Evolutionary conservation across 2,329 filamentous ascomycete genomes (phyloP).

Genomic region (Verticillium dahliae): DNA sequence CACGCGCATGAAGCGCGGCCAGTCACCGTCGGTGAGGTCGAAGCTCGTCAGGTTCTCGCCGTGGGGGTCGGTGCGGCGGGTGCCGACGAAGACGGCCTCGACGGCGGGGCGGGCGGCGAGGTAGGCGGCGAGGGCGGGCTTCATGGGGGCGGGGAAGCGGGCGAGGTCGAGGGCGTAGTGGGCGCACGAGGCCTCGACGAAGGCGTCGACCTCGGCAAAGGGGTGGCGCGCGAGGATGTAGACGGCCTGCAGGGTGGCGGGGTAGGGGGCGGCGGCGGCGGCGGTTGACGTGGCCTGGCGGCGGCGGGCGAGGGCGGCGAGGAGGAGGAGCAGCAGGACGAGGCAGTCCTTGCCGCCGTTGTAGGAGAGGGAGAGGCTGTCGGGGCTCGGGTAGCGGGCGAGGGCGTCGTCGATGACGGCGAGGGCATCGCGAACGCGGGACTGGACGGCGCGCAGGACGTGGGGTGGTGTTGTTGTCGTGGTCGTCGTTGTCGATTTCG

Average conservation of each 20-base stretch:
- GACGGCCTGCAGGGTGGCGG: slow-evolving; percentile 62
- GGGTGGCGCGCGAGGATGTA: slow-evolving; percentile 84
- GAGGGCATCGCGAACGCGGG: slow-evolving; percentile 67
- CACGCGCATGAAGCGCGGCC: slow-evolving; percentile 88
- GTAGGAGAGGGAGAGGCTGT: slow-evolving; percentile 83
- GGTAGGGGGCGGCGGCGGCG: slow-evolving; percentile 17
- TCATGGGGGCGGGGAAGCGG: slow-evolving; percentile 74
- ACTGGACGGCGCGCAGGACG: slow-evolving; percentile 59
- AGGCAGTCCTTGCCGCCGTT: slow-evolving; percentile 98
- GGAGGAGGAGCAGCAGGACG: slow-evolving; percentile 80
- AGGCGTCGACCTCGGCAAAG: slow-evolving; percentile 79
- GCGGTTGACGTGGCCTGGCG: neutral
- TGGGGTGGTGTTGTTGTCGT: slow-evolving; percentile 34
- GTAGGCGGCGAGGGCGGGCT: slow-evolving; percentile 72
- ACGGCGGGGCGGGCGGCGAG: slow-evolving; percentile 58
- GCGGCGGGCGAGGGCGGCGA: slow-evolving; percentile 51
- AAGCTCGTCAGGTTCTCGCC: slow-evolving; percentile 74
- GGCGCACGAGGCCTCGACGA: slow-evolving; percentile 61
- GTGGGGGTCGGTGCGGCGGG: slow-evolving; percentile 86
- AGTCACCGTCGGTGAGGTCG: slow-evolving; percentile 79
- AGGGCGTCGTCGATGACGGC: slow-evolving; percentile 70
- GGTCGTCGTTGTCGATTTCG: too few species aligned
- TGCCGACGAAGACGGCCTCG: slow-evolving; percentile 79
- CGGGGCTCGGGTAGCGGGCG: slow-evolving; percentile 62
- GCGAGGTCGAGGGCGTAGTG: slow-evolving; percentile 71